phyloP scores from a whole-genome alignment of 805 yeast genomes.

The Candida railenensis region DNA sequence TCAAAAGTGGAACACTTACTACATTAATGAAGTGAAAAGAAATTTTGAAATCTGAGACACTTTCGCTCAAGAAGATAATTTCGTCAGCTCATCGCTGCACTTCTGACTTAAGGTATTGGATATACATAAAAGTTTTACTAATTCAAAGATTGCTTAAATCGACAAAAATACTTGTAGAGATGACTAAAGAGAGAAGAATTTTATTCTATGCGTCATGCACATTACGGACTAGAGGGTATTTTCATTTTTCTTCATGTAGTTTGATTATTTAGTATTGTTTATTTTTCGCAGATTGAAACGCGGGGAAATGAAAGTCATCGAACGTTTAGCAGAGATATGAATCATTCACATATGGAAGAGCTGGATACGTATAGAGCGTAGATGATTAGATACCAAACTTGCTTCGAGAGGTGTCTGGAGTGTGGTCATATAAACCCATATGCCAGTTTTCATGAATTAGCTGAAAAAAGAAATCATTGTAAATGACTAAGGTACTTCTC shows the following conservation, averaged over 20 bases:
- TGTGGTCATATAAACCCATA: too few relatives aligned
- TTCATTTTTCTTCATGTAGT: background rate
- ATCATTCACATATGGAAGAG: background rate
- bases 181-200: too few relatives aligned
- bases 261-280: background rate
- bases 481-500: too few relatives aligned
- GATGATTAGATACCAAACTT: too few relatives aligned
- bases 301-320: constrained; percentile 4
- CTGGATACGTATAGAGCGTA: too few relatives aligned
- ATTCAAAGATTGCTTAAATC: too few relatives aligned
- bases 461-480: too few relatives aligned
- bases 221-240: background rate
- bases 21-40: background rate
- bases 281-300: background rate
- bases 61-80: too few relatives aligned
- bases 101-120: background rate
- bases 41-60: background rate
- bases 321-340: background rate
- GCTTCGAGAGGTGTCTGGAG: too few relatives aligned
- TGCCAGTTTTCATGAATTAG: too few relatives aligned
- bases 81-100: background rate
- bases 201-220: background rate
- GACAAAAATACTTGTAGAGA: too few relatives aligned
- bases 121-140: too few relatives aligned
- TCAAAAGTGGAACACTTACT: constrained; percentile 1